A percentile compares a stretch with the other conserved stretches of the same genome.
Evolutionary conservation across 768 basidiomycete species (phyloP).

Genomic region (Hericium erinaceus): DNA sequence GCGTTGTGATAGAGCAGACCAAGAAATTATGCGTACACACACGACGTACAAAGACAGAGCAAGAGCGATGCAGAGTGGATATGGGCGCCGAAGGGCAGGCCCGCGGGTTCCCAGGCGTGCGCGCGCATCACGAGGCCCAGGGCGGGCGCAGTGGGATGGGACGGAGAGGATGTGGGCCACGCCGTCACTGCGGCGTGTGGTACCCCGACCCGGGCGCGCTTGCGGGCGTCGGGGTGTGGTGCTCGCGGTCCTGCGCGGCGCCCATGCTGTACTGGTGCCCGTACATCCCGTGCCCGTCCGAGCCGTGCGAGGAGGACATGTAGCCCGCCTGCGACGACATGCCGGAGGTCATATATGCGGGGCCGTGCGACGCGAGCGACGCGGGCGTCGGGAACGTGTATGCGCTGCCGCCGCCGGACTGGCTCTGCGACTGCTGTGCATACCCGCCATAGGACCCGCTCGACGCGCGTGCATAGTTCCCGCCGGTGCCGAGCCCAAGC

Average conservation of each 20-base stretch:
- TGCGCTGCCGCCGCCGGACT: not conserved
- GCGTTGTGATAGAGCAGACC: too few relatives aligned
- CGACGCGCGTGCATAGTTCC: not conserved
- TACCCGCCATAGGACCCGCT: not conserved
- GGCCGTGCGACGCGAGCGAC: constrained; percentile 7
- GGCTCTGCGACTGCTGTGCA: not conserved
- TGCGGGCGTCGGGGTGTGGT: constrained; percentile 19
- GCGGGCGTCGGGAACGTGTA: constrained; percentile 12
- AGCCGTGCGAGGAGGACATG: constrained; percentile 7
- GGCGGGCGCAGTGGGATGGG: not conserved
- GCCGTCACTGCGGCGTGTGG: constrained; percentile 22
- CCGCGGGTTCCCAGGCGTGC: not conserved
- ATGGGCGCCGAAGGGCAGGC: constrained; percentile 4
- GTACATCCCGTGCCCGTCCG: constrained; percentile 9
- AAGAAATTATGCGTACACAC: too few relatives aligned
- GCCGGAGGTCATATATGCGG: constrained; percentile 2
- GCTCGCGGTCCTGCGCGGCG: not conserved
- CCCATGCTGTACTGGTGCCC: constrained; percentile 3
- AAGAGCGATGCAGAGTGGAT: not conserved
- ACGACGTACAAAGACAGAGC: too few relatives aligned
- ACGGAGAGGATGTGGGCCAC: not conserved
- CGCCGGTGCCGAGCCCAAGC: constrained; percentile 3
- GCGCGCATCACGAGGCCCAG: constrained; percentile 1
- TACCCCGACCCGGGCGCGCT: constrained; percentile 24
- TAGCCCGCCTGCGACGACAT: constrained; percentile 4